Evolutionary conservation across 129 eudicot genomes (phyloP).

Genomic region (Escallonia rubra): DNA sequence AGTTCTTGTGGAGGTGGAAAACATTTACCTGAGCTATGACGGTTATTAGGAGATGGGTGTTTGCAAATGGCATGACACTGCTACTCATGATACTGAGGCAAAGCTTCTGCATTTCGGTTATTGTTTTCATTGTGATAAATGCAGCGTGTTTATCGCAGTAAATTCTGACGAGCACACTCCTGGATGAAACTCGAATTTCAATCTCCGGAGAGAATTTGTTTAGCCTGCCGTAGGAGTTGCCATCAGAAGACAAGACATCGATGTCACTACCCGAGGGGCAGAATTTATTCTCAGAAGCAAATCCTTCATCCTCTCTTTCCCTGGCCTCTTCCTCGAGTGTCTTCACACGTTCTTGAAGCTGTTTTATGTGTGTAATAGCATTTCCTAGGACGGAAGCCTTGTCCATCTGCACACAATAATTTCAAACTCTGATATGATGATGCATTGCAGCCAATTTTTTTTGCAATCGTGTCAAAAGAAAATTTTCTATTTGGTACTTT

Average conservation of each 20-base stretch:
- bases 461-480: background rate
- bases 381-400: conserved; percentile 58
- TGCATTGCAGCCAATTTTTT: background rate
- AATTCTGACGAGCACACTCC: conserved; percentile 39
- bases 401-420: conserved; percentile 40
- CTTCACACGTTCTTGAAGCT: conserved; percentile 41
- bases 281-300: conserved; percentile 20
- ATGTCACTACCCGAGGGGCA: background rate
- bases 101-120: conserved; percentile 41
- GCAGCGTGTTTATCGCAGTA: conserved; percentile 25
- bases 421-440: background rate
- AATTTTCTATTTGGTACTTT: no score
- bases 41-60: conserved; percentile 34
- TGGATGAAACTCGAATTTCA: conserved; percentile 31
- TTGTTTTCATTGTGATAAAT: conserved; percentile 18
- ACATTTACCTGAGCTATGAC: conserved; percentile 41
- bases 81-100: conserved; percentile 35
- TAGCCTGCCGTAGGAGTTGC: conserved; percentile 11
- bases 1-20: no score
- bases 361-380: conserved; percentile 39
- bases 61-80: conserved; percentile 50
- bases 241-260: conserved; percentile 33
- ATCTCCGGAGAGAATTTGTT: conserved; percentile 32
- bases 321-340: conserved; percentile 30
- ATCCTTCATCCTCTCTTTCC: conserved; percentile 19